Evolutionary conservation across 2,329 filamentous ascomycete genomes (phyloP).

Genomic region (Trichoderma atroviride): DNA sequence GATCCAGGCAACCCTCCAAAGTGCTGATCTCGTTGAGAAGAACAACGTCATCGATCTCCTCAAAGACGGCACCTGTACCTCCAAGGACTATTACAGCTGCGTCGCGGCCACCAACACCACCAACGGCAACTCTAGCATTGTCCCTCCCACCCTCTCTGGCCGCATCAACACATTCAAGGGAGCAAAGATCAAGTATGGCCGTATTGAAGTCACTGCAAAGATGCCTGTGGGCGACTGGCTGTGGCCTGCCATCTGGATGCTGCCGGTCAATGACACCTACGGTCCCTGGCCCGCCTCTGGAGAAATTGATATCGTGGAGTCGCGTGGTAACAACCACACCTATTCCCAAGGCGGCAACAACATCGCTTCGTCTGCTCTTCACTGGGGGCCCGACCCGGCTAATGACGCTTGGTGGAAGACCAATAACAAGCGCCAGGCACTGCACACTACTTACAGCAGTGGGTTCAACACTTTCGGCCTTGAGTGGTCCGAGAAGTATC

Average conservation of each 20-base stretch:
- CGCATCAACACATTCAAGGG: slow-evolving; percentile 75
- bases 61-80: slow-evolving; percentile 68
- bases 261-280: slow-evolving; percentile 72
- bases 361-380: slow-evolving; percentile 75
- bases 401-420: slow-evolving; percentile 84
- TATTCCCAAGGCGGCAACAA: slow-evolving; percentile 80
- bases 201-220: slow-evolving; percentile 77
- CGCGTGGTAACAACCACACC: slow-evolving; percentile 78
- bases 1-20: slow-evolving; percentile 78
- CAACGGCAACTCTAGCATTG: slow-evolving; percentile 67
- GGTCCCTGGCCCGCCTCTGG: slow-evolving; percentile 78
- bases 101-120: slow-evolving; percentile 74
- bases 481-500: slow-evolving; percentile 86
- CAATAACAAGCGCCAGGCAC: slow-evolving; percentile 73
- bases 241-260: slow-evolving; percentile 92
- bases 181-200: slow-evolving; percentile 75
- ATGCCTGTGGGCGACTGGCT: slow-evolving; percentile 81
- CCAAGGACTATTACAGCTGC: slow-evolving; percentile 58
- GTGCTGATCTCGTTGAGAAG: slow-evolving; percentile 64
- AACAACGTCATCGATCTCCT: slow-evolving; percentile 71
- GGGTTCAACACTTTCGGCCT: slow-evolving; percentile 77
- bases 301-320: slow-evolving; percentile 82
- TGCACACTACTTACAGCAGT: slow-evolving; percentile 72
- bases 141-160: slow-evolving; percentile 76
- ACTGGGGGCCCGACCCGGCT: slow-evolving; percentile 74